These are phyloP conservation scores for Penicillium bovifimosum DNA, from an alignment of 495 filamentous ascomycete species.

Conservation along the genomic window DNA sequence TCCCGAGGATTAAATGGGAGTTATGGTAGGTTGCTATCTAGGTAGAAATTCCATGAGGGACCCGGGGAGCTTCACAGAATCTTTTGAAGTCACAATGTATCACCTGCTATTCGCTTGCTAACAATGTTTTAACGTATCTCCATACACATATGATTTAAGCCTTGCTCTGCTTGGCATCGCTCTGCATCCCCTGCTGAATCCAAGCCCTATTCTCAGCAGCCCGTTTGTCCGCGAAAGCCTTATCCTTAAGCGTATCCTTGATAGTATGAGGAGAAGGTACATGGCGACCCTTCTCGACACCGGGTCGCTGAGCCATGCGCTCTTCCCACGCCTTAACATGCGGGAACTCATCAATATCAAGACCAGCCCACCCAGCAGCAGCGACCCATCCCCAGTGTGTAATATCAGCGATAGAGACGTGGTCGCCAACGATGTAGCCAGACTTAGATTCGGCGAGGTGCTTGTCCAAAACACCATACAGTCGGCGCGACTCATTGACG, in stretches of 20 bases:
- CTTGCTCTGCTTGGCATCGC: conserved; percentile 48
- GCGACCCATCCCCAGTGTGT: conserved; percentile 73
- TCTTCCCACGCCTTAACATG: conserved; percentile 71
- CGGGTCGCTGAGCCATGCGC: conserved; percentile 58
- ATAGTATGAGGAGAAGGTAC: conserved; percentile 67
- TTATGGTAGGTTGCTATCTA: neutral
- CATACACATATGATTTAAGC: conserved; percentile 1
- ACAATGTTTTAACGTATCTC: neutral
- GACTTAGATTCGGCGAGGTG: conserved; percentile 60
- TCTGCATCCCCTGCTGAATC: conserved; percentile 60
- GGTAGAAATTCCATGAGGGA: too few species aligned
- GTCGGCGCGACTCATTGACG: conserved; percentile 69
- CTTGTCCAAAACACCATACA: conserved; percentile 73
- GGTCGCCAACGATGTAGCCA: conserved; percentile 74
- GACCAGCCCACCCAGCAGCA: conserved; percentile 59
- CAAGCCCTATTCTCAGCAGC: conserved; percentile 47
- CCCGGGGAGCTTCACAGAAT: too few species aligned
- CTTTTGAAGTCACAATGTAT: too few species aligned
- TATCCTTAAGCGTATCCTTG: conserved; percentile 51
- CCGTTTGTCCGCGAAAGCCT: conserved; percentile 48
- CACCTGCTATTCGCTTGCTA: neutral
- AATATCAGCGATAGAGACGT: conserved; percentile 79
- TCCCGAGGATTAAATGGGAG: too few species aligned
- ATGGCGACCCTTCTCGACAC: conserved; percentile 70
- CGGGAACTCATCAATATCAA: conserved; percentile 76